These are phyloP conservation scores for Desmodesmus armatus DNA, from an alignment of 139 green algal species.

Conservation along the genomic window DNA sequence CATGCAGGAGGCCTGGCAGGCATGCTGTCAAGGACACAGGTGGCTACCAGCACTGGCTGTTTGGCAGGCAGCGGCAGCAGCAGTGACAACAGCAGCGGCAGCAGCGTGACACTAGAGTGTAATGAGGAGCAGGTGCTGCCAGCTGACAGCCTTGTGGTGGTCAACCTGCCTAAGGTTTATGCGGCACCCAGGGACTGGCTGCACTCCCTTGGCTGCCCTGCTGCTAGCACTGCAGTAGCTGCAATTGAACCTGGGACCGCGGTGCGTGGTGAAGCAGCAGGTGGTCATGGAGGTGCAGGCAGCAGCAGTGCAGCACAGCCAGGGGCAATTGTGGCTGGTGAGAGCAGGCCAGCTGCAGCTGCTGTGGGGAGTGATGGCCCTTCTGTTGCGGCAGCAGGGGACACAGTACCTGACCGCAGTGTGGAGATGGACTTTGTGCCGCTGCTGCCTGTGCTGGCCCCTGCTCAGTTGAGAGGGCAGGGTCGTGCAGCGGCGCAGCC, in stretches of 20 bases:
- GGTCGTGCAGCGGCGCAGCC: background rate
- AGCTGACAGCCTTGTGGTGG: background rate
- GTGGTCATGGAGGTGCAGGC: background rate
- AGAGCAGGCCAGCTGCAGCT: background rate
- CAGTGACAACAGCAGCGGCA: background rate
- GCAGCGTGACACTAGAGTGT: background rate
- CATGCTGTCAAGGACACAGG: too few relatives aligned
- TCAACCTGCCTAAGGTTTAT: background rate
- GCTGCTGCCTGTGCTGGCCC: background rate
- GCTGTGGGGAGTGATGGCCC: background rate
- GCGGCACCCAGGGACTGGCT: slow-evolving; percentile 1
- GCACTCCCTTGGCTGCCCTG: background rate
- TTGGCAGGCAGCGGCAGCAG: background rate
- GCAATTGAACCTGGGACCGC: background rate
- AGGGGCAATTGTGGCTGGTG: background rate
- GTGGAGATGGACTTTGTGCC: background rate
- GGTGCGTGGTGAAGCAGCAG: background rate
- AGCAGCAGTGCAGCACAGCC: background rate
- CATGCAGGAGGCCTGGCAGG: background rate
- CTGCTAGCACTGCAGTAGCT: background rate
- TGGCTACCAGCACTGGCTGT: too few relatives aligned
- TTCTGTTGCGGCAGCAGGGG: background rate
- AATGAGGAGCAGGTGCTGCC: background rate
- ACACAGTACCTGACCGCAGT: too few relatives aligned
- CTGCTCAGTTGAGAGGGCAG: background rate